A percentile compares a stretch with the other conserved stretches of the same genome.
Evolutionary conservation across 805 yeast species (phyloP).

Genomic region (Starmerella lactis-condensi): DNA sequence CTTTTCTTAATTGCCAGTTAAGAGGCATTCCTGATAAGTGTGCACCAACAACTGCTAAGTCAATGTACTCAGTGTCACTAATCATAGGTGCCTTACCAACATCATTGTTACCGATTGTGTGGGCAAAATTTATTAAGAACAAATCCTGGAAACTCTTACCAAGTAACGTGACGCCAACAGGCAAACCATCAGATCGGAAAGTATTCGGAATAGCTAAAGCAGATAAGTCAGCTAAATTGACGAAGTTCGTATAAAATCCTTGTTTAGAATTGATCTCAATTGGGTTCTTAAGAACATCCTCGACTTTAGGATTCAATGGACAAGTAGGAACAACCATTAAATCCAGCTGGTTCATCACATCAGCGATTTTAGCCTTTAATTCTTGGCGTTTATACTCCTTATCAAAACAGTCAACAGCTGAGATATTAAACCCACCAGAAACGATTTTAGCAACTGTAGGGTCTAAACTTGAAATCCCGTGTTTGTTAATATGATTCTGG

Average conservation of each 20-base stretch:
- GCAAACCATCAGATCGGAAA: conserved; percentile 70
- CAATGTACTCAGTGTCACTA: conserved; percentile 23
- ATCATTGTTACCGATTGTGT: conserved; percentile 30
- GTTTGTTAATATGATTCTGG: conserved; percentile 47
- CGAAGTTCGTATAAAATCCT: conserved; percentile 97
- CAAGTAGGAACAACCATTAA: conserved; percentile 81
- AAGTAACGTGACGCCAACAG: conserved; percentile 75
- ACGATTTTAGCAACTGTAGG: conserved; percentile 68
- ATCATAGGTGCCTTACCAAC: too few relatives aligned
- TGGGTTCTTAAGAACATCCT: conserved; percentile 58
- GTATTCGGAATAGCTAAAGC: conserved; percentile 87
- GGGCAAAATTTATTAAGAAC: conserved; percentile 72
- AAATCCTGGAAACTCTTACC: conserved; percentile 72
- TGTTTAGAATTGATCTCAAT: conserved; percentile 68
- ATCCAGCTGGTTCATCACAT: conserved; percentile 41
- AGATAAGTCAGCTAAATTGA: conserved; percentile 79
- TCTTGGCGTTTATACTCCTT: conserved; percentile 76
- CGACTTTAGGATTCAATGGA: conserved; percentile 75
- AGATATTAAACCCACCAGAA: conserved; percentile 53
- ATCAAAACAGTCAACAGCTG: conserved; percentile 70
- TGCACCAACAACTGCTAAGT: conserved; percentile 91
- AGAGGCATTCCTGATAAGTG: conserved; percentile 75
- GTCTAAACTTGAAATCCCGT: conserved; percentile 53
- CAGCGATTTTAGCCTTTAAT: conserved; percentile 44
- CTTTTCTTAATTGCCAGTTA: conserved; percentile 84